Evolutionary conservation across 108 stramenopile species (phyloP).

Genomic region (Nitzschia inconspicua): DNA sequence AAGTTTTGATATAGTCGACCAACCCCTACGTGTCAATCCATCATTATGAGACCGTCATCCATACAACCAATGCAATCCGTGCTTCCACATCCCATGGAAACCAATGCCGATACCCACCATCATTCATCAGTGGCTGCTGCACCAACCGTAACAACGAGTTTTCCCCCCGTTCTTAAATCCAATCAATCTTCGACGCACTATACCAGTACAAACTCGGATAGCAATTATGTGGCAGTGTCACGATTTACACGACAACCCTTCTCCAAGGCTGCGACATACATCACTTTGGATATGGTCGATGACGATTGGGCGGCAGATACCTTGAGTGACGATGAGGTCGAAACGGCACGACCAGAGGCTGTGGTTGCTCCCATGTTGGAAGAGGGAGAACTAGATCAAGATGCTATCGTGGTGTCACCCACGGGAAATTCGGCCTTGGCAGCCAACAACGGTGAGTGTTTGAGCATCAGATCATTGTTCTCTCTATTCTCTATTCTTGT

Average conservation of each 20-base stretch:
- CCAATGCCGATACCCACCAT: no score
- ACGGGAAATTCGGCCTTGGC: constrained; percentile 75
- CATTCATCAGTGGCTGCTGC: no score
- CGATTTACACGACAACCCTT: constrained; percentile 52
- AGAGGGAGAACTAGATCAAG: constrained; percentile 76
- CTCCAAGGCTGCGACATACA: constrained; percentile 25
- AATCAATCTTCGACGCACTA: no score
- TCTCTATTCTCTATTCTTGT: not conserved
- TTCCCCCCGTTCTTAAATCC: no score
- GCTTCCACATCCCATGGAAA: no score
- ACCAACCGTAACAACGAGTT: no score
- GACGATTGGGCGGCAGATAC: constrained; percentile 72
- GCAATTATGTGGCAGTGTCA: constrained; percentile 62
- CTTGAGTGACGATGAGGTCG: constrained; percentile 76
- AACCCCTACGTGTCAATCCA: no score
- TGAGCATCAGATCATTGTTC: no score
- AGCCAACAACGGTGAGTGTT: constrained; percentile 29
- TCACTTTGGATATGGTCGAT: constrained; percentile 70
- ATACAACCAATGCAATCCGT: no score
- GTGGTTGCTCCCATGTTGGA: constrained; percentile 62
- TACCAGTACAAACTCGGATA: no score
- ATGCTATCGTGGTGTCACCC: constrained; percentile 68
- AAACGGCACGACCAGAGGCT: constrained; percentile 51
- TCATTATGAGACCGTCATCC: no score
- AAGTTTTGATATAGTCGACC: no score